Conservation (phyloP, 768 basidiomycete species). For the Termitomyces sp. region DNA sequence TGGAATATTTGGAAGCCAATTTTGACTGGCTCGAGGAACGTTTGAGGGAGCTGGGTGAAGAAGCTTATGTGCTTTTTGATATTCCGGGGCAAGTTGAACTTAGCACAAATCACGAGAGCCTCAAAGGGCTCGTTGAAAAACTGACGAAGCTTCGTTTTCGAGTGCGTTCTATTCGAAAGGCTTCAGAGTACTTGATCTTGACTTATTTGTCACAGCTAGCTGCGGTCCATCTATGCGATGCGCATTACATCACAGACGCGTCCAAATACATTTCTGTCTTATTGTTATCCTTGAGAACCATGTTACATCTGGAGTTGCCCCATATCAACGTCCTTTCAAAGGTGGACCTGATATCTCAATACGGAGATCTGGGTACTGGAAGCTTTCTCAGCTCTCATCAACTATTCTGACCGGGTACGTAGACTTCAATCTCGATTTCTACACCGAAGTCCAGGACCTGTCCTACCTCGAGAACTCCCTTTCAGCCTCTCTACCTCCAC, state of each 20-base stretch:
- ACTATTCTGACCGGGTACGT: slow-evolving; percentile 8
- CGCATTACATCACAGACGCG: slow-evolving; percentile 95
- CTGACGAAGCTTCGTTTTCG: slow-evolving; percentile 76
- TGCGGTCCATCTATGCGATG: slow-evolving; percentile 93
- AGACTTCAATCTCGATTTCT: slow-evolving; percentile 98
- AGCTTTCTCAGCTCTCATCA: slow-evolving; percentile 2
- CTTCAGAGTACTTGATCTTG: background rate
- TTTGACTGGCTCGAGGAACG: slow-evolving; percentile 82
- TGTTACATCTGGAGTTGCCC: slow-evolving; percentile 98
- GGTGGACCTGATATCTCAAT: slow-evolving; percentile 84
- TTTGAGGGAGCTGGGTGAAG: slow-evolving; percentile 60
- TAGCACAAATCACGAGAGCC: slow-evolving; percentile 90
- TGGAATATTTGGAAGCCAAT: slow-evolving; percentile 96
- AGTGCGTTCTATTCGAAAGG: slow-evolving; percentile 47
- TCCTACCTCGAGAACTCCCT: slow-evolving; percentile 82
- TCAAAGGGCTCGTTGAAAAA: slow-evolving; percentile 74
- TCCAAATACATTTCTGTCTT: slow-evolving; percentile 93
- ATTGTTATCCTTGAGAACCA: slow-evolving; percentile 87
- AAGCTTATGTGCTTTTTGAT: slow-evolving; percentile 91
- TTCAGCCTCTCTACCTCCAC: slow-evolving; percentile 52
- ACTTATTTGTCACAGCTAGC: slow-evolving; percentile 58
- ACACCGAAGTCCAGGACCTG: slow-evolving; percentile 96
- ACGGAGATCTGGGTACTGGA: slow-evolving; percentile 83
- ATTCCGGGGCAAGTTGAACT: slow-evolving; percentile 97
- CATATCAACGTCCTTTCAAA: slow-evolving; percentile 98